Base-by-base conservation (phyloP, 352 stramenopile genomes). In the Pythium folliculosum region DNA sequence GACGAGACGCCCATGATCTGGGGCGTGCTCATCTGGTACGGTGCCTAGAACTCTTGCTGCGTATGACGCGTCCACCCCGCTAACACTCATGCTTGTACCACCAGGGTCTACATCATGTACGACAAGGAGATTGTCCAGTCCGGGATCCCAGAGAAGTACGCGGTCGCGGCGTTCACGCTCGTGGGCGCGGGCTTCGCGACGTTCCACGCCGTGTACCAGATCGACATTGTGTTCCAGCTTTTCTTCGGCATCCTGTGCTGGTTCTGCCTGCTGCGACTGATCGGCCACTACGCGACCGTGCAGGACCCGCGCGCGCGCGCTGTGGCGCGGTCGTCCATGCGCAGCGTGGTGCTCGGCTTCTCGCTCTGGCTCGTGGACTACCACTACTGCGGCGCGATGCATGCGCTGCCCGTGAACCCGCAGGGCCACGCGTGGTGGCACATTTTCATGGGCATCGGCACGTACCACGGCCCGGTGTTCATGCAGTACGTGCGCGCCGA, bases 1-100 rank as follows among this genome's bases (percentile, higher is more conserved):
- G 87, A 95, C 60, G 87, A 95, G 72, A 92, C 85, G 61, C 87
- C 87, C 19, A 95, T 94, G 86, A 78, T 96, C 54, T 96, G 84
- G 83, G 83, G 81, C 52, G 85, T 93, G 52, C 71, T 96, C 25
- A 70, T 80, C 30, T 94, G 85, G 77, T 87, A 71, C 55, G 65
- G 37, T 37, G 37, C 17, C 5, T 35, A 7, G 10, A 52, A 32
- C 27, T 32, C 27, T 32, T 5, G 27, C 27, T 32, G 27, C 5
- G 3, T 5, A 32, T 32, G 27, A 32, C 5, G 27, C 27, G 27
- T 32, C 27, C 27, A 32, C 27, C 5, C 8, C 35, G 10, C 35
- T 40, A 40, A 40, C 35, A 14, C 12, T 2, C 27, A 40, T 12
- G 53, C 12, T 21, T 14, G 16, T 63, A 21, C 47, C 16, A 21